These are phyloP conservation scores for Talaromyces amestolkiae DNA, from an alignment of 2,329 filamentous ascomycete genomes.

Conservation along the genomic window DNA sequence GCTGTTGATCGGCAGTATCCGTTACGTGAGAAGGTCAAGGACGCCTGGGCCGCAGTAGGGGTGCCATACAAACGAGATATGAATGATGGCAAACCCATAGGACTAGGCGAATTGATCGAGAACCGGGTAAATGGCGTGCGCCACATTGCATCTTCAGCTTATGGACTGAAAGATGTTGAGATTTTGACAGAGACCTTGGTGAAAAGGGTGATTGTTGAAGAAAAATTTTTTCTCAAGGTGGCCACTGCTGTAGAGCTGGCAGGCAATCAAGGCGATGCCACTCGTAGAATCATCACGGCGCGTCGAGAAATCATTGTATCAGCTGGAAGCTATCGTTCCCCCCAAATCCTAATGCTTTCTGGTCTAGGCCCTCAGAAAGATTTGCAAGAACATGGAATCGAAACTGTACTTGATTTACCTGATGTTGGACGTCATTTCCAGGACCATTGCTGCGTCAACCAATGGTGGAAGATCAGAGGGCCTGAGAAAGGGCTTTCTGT, in stretches of 20 bases:
- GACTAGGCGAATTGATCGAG: constrained; percentile 16
- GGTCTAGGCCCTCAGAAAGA: constrained; percentile 32
- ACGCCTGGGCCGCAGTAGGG: constrained; percentile 11
- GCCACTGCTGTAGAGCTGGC: constrained; percentile 12
- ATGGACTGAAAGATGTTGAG: constrained; percentile 6
- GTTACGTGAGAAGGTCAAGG: constrained; percentile 14
- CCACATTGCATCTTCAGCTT: constrained; percentile 18
- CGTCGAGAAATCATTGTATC: constrained; percentile 47
- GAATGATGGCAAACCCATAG: constrained; percentile 19
- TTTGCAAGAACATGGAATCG: constrained; percentile 30
- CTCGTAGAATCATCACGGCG: constrained; percentile 24
- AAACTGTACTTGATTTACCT: constrained; percentile 20
- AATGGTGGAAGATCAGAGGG: constrained; percentile 13
- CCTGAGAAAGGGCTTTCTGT: constrained; percentile 7
- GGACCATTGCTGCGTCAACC: constrained; percentile 34
- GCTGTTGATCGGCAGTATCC: constrained; percentile 19
- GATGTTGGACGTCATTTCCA: constrained; percentile 41
- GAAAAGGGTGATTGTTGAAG: neutral
- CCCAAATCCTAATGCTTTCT: constrained; percentile 36
- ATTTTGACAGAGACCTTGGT: constrained; percentile 19
- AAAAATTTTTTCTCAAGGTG: neutral
- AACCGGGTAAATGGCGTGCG: constrained; percentile 15
- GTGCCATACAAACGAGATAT: constrained; percentile 11
- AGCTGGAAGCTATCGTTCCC: constrained; percentile 44
- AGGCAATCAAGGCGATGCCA: neutral